Evolutionary conservation across 768 basidiomycete species (phyloP), one percentile per base, ranked within the genome.

Genomic region (Xerocomus brunneocitrinus): DNA sequence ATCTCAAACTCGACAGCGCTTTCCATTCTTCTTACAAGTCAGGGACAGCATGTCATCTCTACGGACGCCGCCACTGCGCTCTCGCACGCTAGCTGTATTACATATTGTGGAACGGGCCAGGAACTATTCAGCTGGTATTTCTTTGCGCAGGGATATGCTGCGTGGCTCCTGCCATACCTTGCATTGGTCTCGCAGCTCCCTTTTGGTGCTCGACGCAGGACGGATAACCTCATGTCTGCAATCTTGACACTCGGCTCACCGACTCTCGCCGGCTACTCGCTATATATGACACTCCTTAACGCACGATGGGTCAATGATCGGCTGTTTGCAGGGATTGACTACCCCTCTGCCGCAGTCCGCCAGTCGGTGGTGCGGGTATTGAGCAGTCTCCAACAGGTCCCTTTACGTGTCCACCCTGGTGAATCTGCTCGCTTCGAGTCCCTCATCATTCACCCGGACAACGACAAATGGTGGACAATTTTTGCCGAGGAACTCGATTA

Each of bases 181-280:
- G 76, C 78, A 0, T 55, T 80, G 8, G 64, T 79, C n/a, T 76
- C 77, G 0, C 77, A 78, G 46, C 71, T 80, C n/a, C 79, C 78
- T 0, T 80, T 77, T 25, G 77, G 77, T 7, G 68, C 73, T 28
- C 65, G 58, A 10, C 68, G 70, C 47, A 71, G 61, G 27, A 56
- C 67, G 19, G 75, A 76, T 22, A 76, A 79, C 50, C 61, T 78
- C 39, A 64, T 71, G 55, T 73, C 76, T 3, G 70, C 71, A n/a
- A 13, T 79, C 5, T 62, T 79, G 34, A 72, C 75, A 1, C 59
- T 79, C 19, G 78, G 78, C 1, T 77, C 75, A 0, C 78, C 78
- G 0, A 62, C 63, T 3, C 71, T 79, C 3, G 76, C 79, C 0
- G 73, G 70, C 4, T 79, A 78, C 58, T 78, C 78, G n/a, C 38